These are phyloP conservation scores for Pachyrhizus erosus DNA, from an alignment of 306 rosid genomes.

Conservation along the genomic window DNA sequence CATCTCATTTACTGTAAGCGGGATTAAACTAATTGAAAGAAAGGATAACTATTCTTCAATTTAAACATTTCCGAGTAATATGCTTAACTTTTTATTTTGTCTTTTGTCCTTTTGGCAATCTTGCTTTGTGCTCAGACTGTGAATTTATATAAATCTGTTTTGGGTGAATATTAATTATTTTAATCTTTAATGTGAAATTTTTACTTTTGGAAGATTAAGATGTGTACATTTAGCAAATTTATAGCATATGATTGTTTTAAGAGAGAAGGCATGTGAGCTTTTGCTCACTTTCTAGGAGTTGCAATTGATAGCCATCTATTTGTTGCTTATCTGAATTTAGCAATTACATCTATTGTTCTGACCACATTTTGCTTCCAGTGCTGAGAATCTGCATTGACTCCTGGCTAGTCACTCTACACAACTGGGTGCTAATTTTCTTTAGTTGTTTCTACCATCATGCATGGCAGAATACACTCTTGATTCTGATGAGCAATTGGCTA, in stretches of 20 bases:
- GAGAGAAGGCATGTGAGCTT: not conserved
- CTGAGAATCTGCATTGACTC: conserved; percentile 27
- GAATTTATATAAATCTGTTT: not conserved
- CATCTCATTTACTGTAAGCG: not conserved
- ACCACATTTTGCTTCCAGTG: conserved; percentile 39
- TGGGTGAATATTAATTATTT: not conserved
- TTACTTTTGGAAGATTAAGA: conserved; percentile 8
- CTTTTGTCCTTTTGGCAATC: not conserved
- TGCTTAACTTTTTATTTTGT: not conserved
- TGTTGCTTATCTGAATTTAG: conserved; percentile 13
- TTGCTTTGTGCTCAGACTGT: not conserved
- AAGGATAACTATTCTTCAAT: not conserved
- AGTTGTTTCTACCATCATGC: conserved; percentile 36
- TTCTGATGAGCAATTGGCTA: conserved; percentile 36
- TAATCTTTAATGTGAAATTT: not conserved
- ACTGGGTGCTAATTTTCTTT: conserved; percentile 35
- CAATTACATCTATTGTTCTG: conserved; percentile 11
- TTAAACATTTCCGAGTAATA: not conserved
- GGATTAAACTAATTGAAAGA: not conserved
- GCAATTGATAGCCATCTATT: conserved; percentile 11
- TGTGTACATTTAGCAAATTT: not conserved
- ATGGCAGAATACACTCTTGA: conserved; percentile 20
- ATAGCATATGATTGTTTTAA: not conserved
- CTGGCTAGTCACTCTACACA: conserved; percentile 35
- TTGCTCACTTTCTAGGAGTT: conserved; percentile 19